Evolutionary conservation across 176 grass and related monocot genomes (phyloP), one percentile per base, ranked within the genome.

Genomic region (Oryza meyeriana): DNA sequence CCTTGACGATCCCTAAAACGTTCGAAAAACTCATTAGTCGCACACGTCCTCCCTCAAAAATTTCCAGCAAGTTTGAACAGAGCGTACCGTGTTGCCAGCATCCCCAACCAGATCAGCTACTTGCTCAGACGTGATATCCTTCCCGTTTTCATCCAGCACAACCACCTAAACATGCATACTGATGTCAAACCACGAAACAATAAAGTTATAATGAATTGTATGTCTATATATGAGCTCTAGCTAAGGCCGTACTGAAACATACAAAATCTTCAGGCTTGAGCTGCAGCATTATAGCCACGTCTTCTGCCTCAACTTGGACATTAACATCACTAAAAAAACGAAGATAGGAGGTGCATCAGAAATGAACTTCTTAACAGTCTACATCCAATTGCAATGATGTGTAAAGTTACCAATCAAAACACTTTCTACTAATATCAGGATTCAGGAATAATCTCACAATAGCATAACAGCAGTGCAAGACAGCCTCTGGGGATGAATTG

Each of bases 31-130:
- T 72, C 39, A 44, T 91, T 68, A 68, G 28, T 29, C 4, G n/a
- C 24, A 47, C 74, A 32, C 31, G 44, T 16, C 47, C 39, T 74
- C 26, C 61, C 22, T 48, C 61, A 5, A 12, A 12, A 18, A 10
- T 47, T 61, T 85, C 3, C 0, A 83, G 18, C 10, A 79, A 76
- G 40, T 73, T 16, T 36, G 10, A 63, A 61, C 14, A 34, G 24
- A 87, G 27, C 58, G 29, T 95, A 95, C 95, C 38, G 86, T 98
- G 77, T 75, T 89, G 61, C 88, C 84, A 72, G 90, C 90, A 39
- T 98, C 92, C 18, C 95, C 90, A 70, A 98, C 59, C 71, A 98
- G 77, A 87, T 95, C 88, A 79, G 92, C 92, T 84, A 98, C 85
- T 77, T 98, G 82, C 71, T 98, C 95, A 41, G 95, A 95, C 42